phyloP scores from a whole-genome alignment of 2,329 filamentous ascomycete species.

The Claviceps humidiphila region DNA sequence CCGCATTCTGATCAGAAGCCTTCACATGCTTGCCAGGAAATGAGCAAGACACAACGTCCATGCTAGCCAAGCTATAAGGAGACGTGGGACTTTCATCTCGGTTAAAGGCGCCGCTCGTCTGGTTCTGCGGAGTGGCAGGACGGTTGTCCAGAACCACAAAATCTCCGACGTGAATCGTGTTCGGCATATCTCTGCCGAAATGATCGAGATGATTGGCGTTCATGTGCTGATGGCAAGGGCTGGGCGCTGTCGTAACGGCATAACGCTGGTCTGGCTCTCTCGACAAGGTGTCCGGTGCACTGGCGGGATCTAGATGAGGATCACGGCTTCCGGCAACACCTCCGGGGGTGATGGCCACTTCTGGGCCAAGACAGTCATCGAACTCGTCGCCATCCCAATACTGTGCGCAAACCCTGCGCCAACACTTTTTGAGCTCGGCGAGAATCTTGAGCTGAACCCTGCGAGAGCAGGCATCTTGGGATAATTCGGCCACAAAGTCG shows the following conservation, averaged over 20 bases:
- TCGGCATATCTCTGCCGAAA: conserved; percentile 32
- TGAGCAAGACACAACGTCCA: conserved; percentile 51
- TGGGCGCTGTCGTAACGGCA: conserved; percentile 18
- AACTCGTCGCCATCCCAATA: conserved; percentile 75
- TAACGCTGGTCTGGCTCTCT: conserved; percentile 32
- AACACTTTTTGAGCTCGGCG: conserved; percentile 90
- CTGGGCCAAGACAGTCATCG: conserved; percentile 45
- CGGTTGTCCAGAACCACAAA: conserved; percentile 30
- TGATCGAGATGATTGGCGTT: conserved; percentile 13
- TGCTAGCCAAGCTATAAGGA: conserved; percentile 43
- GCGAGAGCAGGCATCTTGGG: conserved; percentile 26
- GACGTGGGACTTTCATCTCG: conserved; percentile 22
- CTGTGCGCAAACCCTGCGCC: conserved; percentile 77
- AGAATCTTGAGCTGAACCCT: conserved; percentile 69
- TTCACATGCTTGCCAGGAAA: conserved; percentile 42
- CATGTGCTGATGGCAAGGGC: neutral
- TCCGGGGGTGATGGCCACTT: conserved; percentile 60
- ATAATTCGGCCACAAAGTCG: conserved; percentile 43
- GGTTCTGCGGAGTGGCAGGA: conserved; percentile 33
- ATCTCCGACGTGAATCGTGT: conserved; percentile 32
- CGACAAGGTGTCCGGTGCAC: conserved; percentile 34
- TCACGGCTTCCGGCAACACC: conserved; percentile 53
- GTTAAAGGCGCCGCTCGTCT: conserved; percentile 11
- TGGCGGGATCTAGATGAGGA: conserved; percentile 38
- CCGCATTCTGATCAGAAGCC: conserved; percentile 24